A percentile compares a stretch with the other conserved stretches of the same genome.
Evolutionary conservation across 176 grass and related monocot genomes (phyloP).

Genomic region (Calamus simplicifolius): DNA sequence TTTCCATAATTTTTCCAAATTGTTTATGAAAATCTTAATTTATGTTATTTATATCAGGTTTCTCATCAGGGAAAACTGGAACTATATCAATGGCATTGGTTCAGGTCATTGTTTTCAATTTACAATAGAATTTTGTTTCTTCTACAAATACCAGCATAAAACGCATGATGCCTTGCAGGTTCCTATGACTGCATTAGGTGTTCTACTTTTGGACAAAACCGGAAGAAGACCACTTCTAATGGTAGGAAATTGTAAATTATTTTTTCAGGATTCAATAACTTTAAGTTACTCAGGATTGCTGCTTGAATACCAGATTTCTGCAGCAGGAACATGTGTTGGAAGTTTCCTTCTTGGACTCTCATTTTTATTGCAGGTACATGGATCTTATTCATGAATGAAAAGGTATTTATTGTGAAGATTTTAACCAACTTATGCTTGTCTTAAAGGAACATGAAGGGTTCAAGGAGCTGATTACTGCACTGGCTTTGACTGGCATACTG

Average conservation of each 20-base stretch:
- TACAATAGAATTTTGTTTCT: slow-evolving; percentile 5
- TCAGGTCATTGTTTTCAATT: slow-evolving; percentile 28
- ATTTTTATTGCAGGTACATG: slow-evolving; percentile 55
- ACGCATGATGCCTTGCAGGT: slow-evolving; percentile 21
- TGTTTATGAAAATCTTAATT: not conserved
- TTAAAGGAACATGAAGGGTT: slow-evolving; percentile 44
- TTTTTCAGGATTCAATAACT: no score
- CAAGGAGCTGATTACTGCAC: slow-evolving; percentile 34
- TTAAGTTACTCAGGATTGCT: no score
- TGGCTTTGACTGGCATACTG: slow-evolving; percentile 66
- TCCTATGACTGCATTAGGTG: slow-evolving; percentile 68
- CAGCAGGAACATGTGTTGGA: slow-evolving; percentile 67
- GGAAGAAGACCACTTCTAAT: slow-evolving; percentile 74
- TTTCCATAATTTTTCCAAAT: not conserved
- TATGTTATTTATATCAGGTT: slow-evolving; percentile 39
- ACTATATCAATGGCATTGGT: slow-evolving; percentile 69
- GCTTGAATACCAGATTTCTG: slow-evolving; percentile 45
- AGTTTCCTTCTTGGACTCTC: slow-evolving; percentile 63
- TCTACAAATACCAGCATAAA: not conserved
- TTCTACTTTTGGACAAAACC: slow-evolving; percentile 66
- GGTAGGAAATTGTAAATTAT: slow-evolving; percentile 24
- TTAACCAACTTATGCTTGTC: not conserved
- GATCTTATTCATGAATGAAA: no score
- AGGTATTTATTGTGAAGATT: no score
- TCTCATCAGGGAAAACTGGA: slow-evolving; percentile 64